These are phyloP conservation scores for Cutaneotrichosporon cavernicola DNA, from an alignment of 1,284 basidiomycete species.

Conservation along the genomic window DNA sequence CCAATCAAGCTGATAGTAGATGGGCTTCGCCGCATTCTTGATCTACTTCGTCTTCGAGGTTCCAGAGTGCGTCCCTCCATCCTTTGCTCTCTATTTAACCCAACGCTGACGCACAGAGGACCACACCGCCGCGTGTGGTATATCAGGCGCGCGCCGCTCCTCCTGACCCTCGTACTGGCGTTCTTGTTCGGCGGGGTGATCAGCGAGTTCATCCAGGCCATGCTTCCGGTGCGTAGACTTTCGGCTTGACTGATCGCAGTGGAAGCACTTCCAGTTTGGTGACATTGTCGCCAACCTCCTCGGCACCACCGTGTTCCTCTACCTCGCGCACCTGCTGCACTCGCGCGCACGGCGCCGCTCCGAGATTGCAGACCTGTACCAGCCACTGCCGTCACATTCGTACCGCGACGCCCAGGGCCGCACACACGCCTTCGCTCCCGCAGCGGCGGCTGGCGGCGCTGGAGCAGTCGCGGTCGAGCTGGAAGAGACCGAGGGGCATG, in stretches of 20 bases:
- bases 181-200: conserved; percentile 50
- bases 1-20: conserved; percentile 27
- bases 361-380: conserved; percentile 48
- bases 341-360: conserved; percentile 31
- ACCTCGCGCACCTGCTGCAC: conserved; percentile 43
- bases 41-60: conserved; percentile 51
- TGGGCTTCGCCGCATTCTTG: conserved; percentile 51
- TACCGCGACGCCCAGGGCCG: conserved; percentile 49
- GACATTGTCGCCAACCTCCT: conserved; percentile 52
- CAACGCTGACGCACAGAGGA: conserved; percentile 29
- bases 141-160: conserved; percentile 48
- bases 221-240: conserved; percentile 46
- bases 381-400: conserved; percentile 37
- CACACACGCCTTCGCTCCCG: conserved; percentile 36
- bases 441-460: conserved; percentile 3
- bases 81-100: background rate
- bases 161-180: conserved; percentile 40
- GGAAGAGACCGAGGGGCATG: conserved; percentile 11
- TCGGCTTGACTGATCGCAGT: conserved; percentile 29
- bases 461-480: conserved; percentile 15
- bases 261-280: conserved; percentile 50
- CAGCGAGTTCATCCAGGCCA: conserved; percentile 48
- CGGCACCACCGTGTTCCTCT: conserved; percentile 47
- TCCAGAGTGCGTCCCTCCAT: conserved; percentile 41
- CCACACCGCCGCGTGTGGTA: conserved; percentile 50